phyloP scores from a whole-genome alignment of 805 yeast species.

The Ogataea pilisensis region DNA sequence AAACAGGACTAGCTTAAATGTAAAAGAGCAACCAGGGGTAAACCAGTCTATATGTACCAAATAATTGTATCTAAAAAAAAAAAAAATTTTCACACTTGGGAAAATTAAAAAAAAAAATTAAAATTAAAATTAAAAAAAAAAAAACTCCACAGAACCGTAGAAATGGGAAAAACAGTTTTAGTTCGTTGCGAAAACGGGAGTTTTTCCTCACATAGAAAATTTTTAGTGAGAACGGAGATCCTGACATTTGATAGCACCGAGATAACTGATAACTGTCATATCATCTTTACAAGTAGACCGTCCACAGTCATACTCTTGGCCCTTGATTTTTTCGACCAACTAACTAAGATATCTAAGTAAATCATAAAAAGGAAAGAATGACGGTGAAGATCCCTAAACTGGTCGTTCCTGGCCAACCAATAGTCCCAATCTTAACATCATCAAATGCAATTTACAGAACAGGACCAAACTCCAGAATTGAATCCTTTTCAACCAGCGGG shows the following conservation, averaged over 20 bases:
- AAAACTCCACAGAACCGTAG: background rate
- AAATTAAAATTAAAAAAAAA: no score
- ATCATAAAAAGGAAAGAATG: conserved; percentile 1
- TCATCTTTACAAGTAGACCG: no score
- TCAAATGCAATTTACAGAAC: conserved; percentile 43
- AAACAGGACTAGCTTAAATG: no score
- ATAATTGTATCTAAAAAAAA: background rate
- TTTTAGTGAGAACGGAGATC: no score
- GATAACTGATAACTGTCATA: no score
- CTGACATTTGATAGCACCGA: no score
- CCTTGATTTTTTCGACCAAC: no score
- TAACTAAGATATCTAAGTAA: background rate
- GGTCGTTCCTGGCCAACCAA: conserved; percentile 79
- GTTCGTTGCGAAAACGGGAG: background rate
- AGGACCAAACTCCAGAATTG: conserved; percentile 62
- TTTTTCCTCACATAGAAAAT: background rate
- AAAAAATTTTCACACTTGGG: background rate
- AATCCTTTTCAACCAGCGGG: conserved; percentile 39
- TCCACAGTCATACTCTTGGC: no score
- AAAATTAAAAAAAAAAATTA: no score
- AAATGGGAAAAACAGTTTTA: background rate
- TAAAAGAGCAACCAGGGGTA: background rate
- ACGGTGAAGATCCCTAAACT: conserved; percentile 35
- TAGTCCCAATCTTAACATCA: conserved; percentile 49
- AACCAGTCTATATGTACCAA: background rate